A percentile compares a stretch with the other conserved stretches of the same genome.
These are phyloP conservation scores for Verticillium zaregamsianum DNA, from an alignment of 2,329 filamentous ascomycete genomes.

Conservation along the genomic window DNA sequence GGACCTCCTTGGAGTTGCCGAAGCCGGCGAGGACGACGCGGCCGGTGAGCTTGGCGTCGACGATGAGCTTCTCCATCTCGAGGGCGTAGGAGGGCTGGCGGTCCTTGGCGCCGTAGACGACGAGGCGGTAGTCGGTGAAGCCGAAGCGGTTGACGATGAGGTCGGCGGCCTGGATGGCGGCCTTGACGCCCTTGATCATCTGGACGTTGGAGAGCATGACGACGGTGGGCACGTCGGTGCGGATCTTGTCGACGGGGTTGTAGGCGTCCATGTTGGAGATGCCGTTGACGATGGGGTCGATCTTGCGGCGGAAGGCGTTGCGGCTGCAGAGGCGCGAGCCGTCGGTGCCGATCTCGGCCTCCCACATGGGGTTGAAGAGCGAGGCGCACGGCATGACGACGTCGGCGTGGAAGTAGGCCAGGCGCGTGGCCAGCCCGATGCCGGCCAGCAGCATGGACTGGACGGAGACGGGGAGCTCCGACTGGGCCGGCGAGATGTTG, in stretches of 20 bases:
- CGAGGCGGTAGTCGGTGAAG: constrained; percentile 59
- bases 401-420: constrained; percentile 51
- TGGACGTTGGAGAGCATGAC: constrained; percentile 62
- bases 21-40: constrained; percentile 51
- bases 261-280: constrained; percentile 63
- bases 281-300: constrained; percentile 62
- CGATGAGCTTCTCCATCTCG: constrained; percentile 54
- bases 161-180: constrained; percentile 58
- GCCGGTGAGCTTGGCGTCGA: constrained; percentile 47
- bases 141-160: constrained; percentile 63
- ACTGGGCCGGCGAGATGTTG: constrained; percentile 43
- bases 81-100: constrained; percentile 58
- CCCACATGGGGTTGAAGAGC: constrained; percentile 62
- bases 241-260: constrained; percentile 54
- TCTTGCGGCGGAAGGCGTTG: constrained; percentile 53
- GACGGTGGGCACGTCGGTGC: constrained; percentile 54
- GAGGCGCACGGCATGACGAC: constrained; percentile 53
- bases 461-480: constrained; percentile 42
- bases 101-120: constrained; percentile 61
- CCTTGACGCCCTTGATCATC: constrained; percentile 61
- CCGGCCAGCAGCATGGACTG: constrained; percentile 42
- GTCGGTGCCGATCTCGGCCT: constrained; percentile 56
- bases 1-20: constrained; percentile 50
- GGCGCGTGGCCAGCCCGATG: constrained; percentile 41
- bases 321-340: constrained; percentile 53